A percentile compares a stretch with the other conserved stretches of the same genome.
These are phyloP conservation scores for Penicillium malachiteum DNA, from an alignment of 495 filamentous ascomycete species.

Conservation along the genomic window DNA sequence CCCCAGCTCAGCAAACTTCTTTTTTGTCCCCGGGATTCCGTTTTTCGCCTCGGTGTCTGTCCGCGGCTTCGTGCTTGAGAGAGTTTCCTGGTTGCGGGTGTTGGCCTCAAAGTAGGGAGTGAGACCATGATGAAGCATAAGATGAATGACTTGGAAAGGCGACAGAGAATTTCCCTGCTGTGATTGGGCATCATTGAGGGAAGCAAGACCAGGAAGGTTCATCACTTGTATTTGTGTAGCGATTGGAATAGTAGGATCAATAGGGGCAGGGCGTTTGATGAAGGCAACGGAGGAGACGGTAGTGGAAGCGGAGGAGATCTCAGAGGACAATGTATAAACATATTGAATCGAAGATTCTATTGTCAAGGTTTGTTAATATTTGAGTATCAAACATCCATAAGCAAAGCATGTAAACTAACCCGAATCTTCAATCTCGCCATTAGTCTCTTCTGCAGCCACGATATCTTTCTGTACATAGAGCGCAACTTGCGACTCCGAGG, in stretches of 20 bases:
- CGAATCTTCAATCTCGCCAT: slow-evolving; percentile 48
- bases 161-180: slow-evolving; percentile 70
- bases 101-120: slow-evolving; percentile 95
- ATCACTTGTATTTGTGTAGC: slow-evolving; percentile 85
- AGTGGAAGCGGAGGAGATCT: slow-evolving; percentile 73
- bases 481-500: slow-evolving; percentile 78
- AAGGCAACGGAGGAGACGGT: slow-evolving; percentile 84
- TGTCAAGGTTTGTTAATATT: slow-evolving; percentile 19
- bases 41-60: slow-evolving; percentile 86
- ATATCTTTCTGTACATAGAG: slow-evolving; percentile 89
- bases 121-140: slow-evolving; percentile 81
- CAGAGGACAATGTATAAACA: slow-evolving; percentile 74
- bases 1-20: slow-evolving; percentile 90
- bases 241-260: slow-evolving; percentile 77
- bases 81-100: slow-evolving; percentile 75
- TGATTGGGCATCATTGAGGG: slow-evolving; percentile 58
- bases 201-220: slow-evolving; percentile 78
- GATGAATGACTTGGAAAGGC: slow-evolving; percentile 88
- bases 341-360: slow-evolving; percentile 43
- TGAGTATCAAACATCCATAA: background rate
- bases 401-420: slow-evolving; percentile 26
- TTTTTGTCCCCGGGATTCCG: slow-evolving; percentile 93
- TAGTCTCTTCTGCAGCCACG: slow-evolving; percentile 51
- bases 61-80: slow-evolving; percentile 62
- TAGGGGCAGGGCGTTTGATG: slow-evolving; percentile 81